phyloP scores from a whole-genome alignment of 176 grass and related monocot genomes.

The Phyllostachys edulis region DNA sequence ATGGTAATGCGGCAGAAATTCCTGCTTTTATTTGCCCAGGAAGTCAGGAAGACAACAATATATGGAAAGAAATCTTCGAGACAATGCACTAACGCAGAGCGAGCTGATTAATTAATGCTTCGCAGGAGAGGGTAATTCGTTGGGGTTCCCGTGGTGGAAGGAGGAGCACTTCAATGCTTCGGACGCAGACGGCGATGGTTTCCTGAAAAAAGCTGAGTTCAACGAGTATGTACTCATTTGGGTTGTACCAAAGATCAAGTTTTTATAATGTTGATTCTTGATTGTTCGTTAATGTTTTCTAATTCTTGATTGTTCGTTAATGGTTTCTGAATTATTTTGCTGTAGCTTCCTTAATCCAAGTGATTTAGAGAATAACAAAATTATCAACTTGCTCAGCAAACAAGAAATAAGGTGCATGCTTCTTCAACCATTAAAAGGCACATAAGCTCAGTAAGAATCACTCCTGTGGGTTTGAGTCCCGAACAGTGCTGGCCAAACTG shows the following conservation, averaged over 20 bases:
- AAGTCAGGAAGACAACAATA: neutral
- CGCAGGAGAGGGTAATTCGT: conserved; percentile 40
- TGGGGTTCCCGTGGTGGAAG: conserved; percentile 68
- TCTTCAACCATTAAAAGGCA: neutral
- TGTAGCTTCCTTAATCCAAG: conserved; percentile 76
- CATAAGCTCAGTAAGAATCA: neutral
- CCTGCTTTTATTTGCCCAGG: neutral
- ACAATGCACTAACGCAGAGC: neutral
- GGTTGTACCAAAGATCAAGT: neutral
- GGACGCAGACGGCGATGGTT: conserved; percentile 64
- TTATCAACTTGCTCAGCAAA: conserved; percentile 68
- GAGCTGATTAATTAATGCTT: conserved; percentile 6
- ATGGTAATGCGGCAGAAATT: conserved; percentile 31
- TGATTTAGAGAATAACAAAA: conserved; percentile 71
- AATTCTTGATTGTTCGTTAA: conserved; percentile 30
- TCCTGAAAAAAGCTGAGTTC: conserved; percentile 74
- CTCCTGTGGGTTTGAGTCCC: neutral
- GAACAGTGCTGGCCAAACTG: too few relatives aligned
- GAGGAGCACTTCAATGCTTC: conserved; percentile 90
- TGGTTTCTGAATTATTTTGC: conserved; percentile 13
- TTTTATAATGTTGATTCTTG: conserved; percentile 20
- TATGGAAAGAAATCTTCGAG: neutral
- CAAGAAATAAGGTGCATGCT: conserved; percentile 71
- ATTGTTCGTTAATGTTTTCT: conserved; percentile 25
- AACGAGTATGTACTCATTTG: conserved; percentile 58